Conservation (phyloP, 225 moss, liverwort and hornwort species). For the Takakia lepidozioides region DNA sequence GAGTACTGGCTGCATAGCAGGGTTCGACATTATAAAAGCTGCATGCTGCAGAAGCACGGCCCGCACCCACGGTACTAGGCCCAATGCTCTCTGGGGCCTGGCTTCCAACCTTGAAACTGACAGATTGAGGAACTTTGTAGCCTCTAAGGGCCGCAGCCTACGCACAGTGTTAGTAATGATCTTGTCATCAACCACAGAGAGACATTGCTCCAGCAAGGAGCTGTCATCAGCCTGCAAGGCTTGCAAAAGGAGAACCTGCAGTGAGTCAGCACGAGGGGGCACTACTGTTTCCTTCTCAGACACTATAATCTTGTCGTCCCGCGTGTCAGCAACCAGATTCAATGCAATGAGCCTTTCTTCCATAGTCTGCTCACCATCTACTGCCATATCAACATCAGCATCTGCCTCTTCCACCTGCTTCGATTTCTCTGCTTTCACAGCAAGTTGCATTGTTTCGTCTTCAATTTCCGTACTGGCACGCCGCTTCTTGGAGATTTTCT, state of each 20-base stretch:
- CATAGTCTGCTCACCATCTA: constrained; percentile 68
- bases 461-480: constrained; percentile 67
- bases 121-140: constrained; percentile 56
- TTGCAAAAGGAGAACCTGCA: constrained; percentile 79
- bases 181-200: constrained; percentile 61
- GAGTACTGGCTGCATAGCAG: constrained; percentile 71
- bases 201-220: constrained; percentile 59
- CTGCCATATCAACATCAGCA: constrained; percentile 7
- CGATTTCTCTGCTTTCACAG: constrained; percentile 10
- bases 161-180: constrained; percentile 61
- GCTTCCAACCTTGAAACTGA: constrained; percentile 68
- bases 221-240: constrained; percentile 77
- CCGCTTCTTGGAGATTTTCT: constrained; percentile 41
- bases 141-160: constrained; percentile 53
- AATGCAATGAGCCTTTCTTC: constrained; percentile 78
- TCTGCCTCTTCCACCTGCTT: constrained; percentile 19
- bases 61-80: constrained; percentile 78
- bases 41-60: constrained; percentile 77
- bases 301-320: constrained; percentile 12
- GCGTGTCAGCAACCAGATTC: constrained; percentile 44
- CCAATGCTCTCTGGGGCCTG: constrained; percentile 65
- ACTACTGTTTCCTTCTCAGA: constrained; percentile 18
- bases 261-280: constrained; percentile 58
- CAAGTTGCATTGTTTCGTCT: constrained; percentile 20
- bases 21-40: constrained; percentile 70